phyloP scores from a whole-genome alignment of 208 protist species.

The Trypanosoma mega region DNA sequence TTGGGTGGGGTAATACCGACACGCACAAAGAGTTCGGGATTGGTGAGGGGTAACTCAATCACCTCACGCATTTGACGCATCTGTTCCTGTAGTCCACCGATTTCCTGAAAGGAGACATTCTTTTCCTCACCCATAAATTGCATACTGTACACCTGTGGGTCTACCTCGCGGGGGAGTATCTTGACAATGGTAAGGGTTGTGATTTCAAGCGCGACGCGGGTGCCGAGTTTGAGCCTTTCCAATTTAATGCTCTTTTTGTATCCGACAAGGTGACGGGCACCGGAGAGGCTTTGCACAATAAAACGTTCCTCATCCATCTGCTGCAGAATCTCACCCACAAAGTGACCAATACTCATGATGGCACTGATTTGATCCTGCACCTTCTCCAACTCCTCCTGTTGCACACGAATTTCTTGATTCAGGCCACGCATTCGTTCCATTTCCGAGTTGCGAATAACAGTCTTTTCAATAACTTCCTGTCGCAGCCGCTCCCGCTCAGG shows the following conservation, averaged over 20 bases:
- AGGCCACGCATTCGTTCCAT: constrained; percentile 50
- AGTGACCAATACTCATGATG: constrained; percentile 98
- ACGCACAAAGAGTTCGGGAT: constrained; percentile 98
- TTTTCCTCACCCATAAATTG: constrained; percentile 95
- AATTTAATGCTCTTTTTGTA: constrained; percentile 95
- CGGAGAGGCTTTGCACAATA: constrained; percentile 99
- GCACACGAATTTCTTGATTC: constrained; percentile 37
- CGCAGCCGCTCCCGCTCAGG: constrained; percentile 57
- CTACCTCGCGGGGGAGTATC: constrained; percentile 97
- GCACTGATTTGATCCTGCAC: constrained; percentile 98
- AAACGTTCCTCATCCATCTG: constrained; percentile 93
- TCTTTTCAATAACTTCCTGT: constrained; percentile 60
- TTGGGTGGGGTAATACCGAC: constrained; percentile 99
- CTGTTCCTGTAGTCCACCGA: constrained; percentile 98
- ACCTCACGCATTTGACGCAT: constrained; percentile 99
- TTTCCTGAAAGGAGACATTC: constrained; percentile 92
- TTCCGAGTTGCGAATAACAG: constrained; percentile 49
- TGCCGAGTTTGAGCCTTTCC: constrained; percentile 93
- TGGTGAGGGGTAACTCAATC: constrained; percentile 99
- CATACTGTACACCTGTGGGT: constrained; percentile 99
- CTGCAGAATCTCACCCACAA: constrained; percentile 98
- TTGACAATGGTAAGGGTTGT: constrained; percentile 99
- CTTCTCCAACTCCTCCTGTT: constrained; percentile 94
- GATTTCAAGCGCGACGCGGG: constrained; percentile 99
- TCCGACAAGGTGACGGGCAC: constrained; percentile 98